Conservation (phyloP, 331 rosid genomes). For the Telfairia occidentalis region DNA sequence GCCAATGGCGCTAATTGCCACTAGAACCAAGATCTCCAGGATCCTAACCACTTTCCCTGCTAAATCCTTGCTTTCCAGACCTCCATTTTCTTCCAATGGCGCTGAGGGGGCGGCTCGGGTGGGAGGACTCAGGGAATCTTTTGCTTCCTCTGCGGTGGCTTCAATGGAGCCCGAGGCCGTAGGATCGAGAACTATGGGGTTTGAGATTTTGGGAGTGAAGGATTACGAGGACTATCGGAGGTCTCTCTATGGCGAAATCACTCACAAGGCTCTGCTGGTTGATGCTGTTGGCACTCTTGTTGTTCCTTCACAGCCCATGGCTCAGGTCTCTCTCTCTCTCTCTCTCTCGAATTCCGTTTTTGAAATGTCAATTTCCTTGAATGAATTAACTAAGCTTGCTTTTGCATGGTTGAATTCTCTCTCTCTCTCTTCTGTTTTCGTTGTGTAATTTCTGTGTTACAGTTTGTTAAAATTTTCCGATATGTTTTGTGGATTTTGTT, state of each 20-base stretch:
- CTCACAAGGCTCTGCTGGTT: constrained; percentile 82
- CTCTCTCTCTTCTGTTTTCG: neutral
- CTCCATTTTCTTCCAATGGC: constrained; percentile 19
- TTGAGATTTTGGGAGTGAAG: constrained; percentile 40
- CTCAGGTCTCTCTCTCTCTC: constrained; percentile 44
- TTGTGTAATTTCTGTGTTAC: neutral
- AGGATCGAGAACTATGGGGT: constrained; percentile 19
- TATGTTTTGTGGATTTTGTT: constrained; percentile 7
- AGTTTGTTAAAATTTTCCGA: neutral
- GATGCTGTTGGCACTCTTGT: constrained; percentile 95
- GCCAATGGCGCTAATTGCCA: constrained; percentile 34
- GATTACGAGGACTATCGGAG: constrained; percentile 78
- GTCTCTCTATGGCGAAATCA: constrained; percentile 74
- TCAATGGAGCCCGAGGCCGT: constrained; percentile 17
- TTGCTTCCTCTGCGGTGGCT: constrained; percentile 26
- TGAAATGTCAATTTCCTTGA: neutral
- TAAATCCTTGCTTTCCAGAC: neutral
- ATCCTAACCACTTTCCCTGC: constrained; percentile 4
- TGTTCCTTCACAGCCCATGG: constrained; percentile 95
- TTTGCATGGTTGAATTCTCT: neutral
- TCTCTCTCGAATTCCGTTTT: neutral
- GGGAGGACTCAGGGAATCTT: constrained; percentile 6
- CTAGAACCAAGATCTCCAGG: constrained; percentile 29
- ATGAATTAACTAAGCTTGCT: neutral
- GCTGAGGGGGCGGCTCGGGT: neutral